Conservation (phyloP, 2,329 filamentous ascomycete genomes). For the Botrytis cinerea region DNA sequence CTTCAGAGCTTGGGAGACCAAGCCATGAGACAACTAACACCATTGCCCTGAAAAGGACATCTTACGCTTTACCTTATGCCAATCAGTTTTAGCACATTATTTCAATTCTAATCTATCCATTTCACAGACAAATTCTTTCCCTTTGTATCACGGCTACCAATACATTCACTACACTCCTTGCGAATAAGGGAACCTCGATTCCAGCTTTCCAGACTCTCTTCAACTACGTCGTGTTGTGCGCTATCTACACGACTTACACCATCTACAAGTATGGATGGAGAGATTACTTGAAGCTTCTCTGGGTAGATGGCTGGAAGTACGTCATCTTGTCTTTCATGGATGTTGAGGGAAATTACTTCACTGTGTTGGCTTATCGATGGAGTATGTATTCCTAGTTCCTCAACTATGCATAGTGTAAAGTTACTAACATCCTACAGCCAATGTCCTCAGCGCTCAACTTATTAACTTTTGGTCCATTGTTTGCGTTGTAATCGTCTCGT, state of each 20-base stretch:
- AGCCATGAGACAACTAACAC: conserved; percentile 99
- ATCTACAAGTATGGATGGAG: conserved; percentile 77
- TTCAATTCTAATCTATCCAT: not conserved
- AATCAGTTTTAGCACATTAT: conserved; percentile 22
- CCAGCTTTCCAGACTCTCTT: conserved; percentile 95
- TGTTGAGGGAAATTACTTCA: conserved; percentile 97
- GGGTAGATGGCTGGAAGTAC: conserved; percentile 86
- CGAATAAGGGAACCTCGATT: conserved; percentile 68
- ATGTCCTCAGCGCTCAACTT: conserved; percentile 87
- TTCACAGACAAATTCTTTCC: conserved; percentile 69
- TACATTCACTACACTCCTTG: conserved; percentile 81
- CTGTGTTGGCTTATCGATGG: conserved; percentile 83
- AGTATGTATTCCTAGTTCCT: not conserved
- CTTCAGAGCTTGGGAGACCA: conserved; percentile 87
- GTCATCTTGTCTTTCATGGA: conserved; percentile 90
- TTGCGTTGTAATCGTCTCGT: conserved; percentile 83
- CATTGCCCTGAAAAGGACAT: conserved; percentile 70
- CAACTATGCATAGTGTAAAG: not conserved
- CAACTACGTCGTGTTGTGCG: conserved; percentile 83
- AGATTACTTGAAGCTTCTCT: conserved; percentile 64
- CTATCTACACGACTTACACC: conserved; percentile 80
- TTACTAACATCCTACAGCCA: conserved; percentile 54
- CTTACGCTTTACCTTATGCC: conserved; percentile 28
- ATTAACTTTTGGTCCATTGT: conserved; percentile 99
- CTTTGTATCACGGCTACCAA: conserved; percentile 92